A percentile compares a stretch with the other conserved stretches of the same genome.
phyloP scores from a whole-genome alignment of 805 yeast genomes.

The Myxozyma neglecta region DNA sequence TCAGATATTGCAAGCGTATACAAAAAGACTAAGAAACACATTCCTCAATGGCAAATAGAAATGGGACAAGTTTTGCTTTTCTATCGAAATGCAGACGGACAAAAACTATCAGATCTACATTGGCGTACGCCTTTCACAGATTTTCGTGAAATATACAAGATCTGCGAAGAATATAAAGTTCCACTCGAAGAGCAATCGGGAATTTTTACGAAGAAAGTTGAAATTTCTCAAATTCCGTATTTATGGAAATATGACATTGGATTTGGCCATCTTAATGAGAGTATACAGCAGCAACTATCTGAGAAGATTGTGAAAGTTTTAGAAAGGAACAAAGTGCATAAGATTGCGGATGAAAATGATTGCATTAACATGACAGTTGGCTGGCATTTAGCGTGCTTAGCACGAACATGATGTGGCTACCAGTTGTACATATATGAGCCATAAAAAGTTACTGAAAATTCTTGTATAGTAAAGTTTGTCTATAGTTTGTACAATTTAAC shows the following conservation, averaged over 20 bases:
- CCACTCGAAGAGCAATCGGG: neutral
- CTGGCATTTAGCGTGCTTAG: neutral
- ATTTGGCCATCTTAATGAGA: neutral
- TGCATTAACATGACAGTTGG: neutral
- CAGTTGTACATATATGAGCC: too few species aligned
- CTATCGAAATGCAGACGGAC: neutral
- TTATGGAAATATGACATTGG: neutral
- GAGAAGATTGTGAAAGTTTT: neutral
- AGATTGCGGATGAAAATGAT: neutral
- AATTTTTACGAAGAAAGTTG: neutral
- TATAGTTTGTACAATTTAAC: too few species aligned
- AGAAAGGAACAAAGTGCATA: neutral
- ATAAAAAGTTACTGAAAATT: too few species aligned
- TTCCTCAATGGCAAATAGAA: neutral
- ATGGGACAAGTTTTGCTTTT: neutral
- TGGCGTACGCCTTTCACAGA: neutral
- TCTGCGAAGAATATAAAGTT: neutral
- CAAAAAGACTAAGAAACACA: neutral
- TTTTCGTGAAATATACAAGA: neutral
- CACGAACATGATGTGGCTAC: too few species aligned
- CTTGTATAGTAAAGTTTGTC: too few species aligned
- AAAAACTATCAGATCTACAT: neutral
- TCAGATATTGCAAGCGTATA: neutral
- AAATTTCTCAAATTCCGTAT: neutral
- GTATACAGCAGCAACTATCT: neutral